A percentile compares a stretch with the other conserved stretches of the same genome.
Evolutionary conservation across 2,329 filamentous ascomycete species (phyloP).

Genomic region (Colletotrichum sp.): DNA sequence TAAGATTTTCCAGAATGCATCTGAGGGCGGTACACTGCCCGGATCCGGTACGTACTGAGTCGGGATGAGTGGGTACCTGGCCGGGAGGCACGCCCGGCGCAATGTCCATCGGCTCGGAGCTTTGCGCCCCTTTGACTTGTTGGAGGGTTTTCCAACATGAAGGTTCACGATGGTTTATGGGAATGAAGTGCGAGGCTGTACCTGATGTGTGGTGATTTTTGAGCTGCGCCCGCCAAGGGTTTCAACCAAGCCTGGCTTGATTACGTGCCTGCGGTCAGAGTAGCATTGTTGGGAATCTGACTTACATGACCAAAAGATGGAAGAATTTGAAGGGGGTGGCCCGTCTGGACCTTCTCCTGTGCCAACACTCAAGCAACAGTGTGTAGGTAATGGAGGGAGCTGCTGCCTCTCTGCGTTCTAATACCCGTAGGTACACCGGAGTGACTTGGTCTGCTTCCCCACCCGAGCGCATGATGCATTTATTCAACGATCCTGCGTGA

Average conservation of each 20-base stretch:
- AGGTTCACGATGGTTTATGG: background rate
- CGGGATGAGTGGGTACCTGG: background rate
- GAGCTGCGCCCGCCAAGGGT: background rate
- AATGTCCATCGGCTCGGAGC: background rate
- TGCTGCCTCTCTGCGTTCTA: background rate
- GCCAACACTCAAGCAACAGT: background rate
- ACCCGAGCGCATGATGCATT: background rate
- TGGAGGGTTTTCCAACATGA: background rate
- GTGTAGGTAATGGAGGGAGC: background rate
- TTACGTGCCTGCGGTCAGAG: background rate
- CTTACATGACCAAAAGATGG: background rate
- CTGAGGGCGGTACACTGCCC: background rate
- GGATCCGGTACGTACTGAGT: background rate
- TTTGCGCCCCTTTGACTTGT: background rate
- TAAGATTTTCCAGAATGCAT: slow-evolving; percentile 7
- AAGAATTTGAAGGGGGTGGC: background rate
- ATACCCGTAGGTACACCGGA: background rate
- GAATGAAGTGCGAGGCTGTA: background rate
- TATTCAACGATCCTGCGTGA: background rate
- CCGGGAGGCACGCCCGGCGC: background rate
- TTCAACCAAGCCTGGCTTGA: background rate
- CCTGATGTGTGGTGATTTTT: background rate
- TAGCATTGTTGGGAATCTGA: background rate
- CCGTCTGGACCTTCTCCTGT: background rate
- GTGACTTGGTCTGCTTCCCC: background rate